phyloP scores from a whole-genome alignment of 2,329 filamentous ascomycete species.

The Calonectria crousiana region DNA sequence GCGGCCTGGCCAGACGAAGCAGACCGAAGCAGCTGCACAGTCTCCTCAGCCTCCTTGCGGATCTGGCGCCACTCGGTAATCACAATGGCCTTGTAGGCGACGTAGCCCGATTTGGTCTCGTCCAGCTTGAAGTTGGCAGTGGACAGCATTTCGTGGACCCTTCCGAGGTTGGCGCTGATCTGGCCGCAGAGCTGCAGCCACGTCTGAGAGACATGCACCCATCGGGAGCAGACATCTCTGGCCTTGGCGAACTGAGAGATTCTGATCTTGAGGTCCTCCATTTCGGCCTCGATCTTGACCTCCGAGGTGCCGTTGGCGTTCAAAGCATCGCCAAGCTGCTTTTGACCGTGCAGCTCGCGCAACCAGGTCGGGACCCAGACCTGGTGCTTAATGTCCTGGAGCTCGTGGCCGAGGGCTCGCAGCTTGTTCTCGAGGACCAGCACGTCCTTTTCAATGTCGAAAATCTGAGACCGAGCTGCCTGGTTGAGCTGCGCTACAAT shows the following conservation, averaged over 20 bases:
- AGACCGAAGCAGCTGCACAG: background rate
- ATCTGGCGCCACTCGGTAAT: background rate
- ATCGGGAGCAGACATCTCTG: background rate
- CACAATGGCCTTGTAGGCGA: background rate
- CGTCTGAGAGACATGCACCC: background rate
- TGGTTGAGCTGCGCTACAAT: background rate
- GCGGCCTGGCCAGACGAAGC: background rate
- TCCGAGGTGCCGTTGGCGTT: background rate
- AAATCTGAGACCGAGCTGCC: background rate
- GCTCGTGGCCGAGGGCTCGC: background rate
- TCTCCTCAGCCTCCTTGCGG: slow-evolving; percentile 1
- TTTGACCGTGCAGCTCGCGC: background rate
- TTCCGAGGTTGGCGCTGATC: background rate
- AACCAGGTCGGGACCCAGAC: background rate
- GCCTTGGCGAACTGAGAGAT: background rate
- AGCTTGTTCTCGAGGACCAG: background rate
- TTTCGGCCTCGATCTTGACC: background rate
- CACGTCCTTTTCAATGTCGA: background rate
- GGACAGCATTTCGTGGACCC: background rate
- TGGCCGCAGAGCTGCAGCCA: background rate
- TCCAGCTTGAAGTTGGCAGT: background rate
- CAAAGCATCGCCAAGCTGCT: background rate
- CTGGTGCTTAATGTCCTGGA: slow-evolving; percentile 1
- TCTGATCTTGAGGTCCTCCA: background rate
- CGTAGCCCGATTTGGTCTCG: background rate